Conservation (phyloP, 2,329 filamentous ascomycete species). For the Trichophyton mentagrophytes region DNA sequence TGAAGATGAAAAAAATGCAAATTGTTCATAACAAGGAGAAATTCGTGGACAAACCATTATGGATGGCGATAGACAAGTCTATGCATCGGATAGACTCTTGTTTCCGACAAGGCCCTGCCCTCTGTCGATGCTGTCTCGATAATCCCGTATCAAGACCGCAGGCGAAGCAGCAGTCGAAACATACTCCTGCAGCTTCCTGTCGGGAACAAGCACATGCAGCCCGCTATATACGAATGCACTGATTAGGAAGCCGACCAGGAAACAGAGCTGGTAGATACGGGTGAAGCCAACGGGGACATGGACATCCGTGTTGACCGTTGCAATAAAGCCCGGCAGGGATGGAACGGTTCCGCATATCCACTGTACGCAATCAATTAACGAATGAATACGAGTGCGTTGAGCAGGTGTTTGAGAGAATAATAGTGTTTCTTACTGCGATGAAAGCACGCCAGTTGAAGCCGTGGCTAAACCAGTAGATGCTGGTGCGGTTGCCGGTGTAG, state of each 20-base stretch:
- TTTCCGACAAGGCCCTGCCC: background rate
- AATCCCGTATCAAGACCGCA: conserved; percentile 6
- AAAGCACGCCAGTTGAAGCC: conserved; percentile 37
- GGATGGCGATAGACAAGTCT: background rate
- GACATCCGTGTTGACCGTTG: conserved; percentile 17
- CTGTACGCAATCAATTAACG: background rate
- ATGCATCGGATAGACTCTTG: background rate
- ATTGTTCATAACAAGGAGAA: background rate
- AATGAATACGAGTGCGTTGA: background rate
- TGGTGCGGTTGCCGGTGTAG: conserved; percentile 25
- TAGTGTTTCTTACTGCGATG: conserved; percentile 10
- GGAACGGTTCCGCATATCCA: conserved; percentile 11
- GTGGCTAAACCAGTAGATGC: conserved; percentile 33
- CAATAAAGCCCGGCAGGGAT: conserved; percentile 27
- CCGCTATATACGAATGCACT: conserved; percentile 25
- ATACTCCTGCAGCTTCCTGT: conserved; percentile 4
- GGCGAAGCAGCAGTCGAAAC: conserved; percentile 8
- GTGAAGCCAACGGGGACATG: conserved; percentile 20
- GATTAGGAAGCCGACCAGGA: conserved; percentile 30
- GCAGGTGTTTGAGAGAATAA: background rate
- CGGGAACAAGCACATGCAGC: conserved; percentile 22
- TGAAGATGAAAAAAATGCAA: too few relatives aligned
- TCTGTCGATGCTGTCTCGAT: conserved; percentile 7
- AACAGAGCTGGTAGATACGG: conserved; percentile 33
- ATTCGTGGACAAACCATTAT: background rate